These are phyloP conservation scores for Tulasnella sp. DNA, from an alignment of 768 basidiomycete genomes.

Conservation along the genomic window DNA sequence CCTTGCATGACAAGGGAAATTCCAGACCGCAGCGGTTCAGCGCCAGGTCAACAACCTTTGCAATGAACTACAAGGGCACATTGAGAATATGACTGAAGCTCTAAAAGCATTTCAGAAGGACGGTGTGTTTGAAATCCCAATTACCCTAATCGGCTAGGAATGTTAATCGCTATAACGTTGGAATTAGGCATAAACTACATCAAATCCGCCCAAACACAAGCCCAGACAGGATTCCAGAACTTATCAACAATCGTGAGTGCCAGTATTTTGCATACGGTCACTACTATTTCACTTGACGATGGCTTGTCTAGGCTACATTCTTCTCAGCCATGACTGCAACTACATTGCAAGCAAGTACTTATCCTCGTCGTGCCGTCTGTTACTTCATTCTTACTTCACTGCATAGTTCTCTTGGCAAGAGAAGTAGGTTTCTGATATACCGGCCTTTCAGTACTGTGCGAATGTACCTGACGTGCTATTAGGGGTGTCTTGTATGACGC, in stretches of 20 bases:
- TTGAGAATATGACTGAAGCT: slow-evolving; percentile 53
- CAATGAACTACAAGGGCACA: slow-evolving; percentile 62
- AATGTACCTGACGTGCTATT: no score
- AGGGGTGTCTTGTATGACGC: no score
- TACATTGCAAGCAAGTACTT: slow-evolving; percentile 4
- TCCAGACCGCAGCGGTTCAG: slow-evolving; percentile 57
- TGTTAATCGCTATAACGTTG: no score
- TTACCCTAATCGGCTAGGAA: no score
- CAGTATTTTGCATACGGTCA: neutral
- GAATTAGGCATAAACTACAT: neutral
- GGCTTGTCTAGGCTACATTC: slow-evolving; percentile 6
- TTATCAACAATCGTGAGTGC: slow-evolving; percentile 13
- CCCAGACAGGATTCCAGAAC: slow-evolving; percentile 11
- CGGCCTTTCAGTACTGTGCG: no score
- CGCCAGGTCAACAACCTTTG: slow-evolving; percentile 52
- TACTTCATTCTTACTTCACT: no score
- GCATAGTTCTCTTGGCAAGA: no score
- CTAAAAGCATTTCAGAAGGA: slow-evolving; percentile 67
- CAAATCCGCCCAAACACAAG: slow-evolving; percentile 4
- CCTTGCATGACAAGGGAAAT: slow-evolving; percentile 50
- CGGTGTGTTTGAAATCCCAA: no score
- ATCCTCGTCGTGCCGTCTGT: no score
- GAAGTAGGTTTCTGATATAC: no score
- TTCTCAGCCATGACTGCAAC: slow-evolving; percentile 15
- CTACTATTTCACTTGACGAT: neutral